Base-by-base conservation (phyloP, 768 basidiomycete genomes). In the Xerocomus brunneocitrinus region DNA sequence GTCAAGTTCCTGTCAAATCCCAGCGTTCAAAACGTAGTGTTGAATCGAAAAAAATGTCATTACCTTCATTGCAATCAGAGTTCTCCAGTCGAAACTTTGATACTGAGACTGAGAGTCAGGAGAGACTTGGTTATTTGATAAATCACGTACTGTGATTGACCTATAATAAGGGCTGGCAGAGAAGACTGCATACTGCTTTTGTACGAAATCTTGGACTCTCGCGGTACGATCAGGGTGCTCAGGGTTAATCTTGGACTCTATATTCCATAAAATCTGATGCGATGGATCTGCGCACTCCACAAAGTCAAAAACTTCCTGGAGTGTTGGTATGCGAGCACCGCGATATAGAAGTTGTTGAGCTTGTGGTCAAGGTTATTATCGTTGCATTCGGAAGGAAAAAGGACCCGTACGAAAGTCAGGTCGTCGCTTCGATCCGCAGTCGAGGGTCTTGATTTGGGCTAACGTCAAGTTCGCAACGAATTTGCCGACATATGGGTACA, bases 41-140 rank as follows among this genome's bases (percentile, higher is more conserved):
- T 43, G n/a, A 28, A 22, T 31, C 19, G 3, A 19, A 31, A 24
- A 5, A 34, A 27, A 27, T 27, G 7, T 13, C 16, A 27, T 46
- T 57, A 79, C 82, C 78, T 86, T 87, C 85, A 90, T 89, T 24
- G 71, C 76, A 46, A 87, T 66, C 13, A 91, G 65, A 13, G 87
- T 84, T 60, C 88, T 76, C 89, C 90, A 91, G 65, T 89, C 85
- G 60, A 90, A 89, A 60, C 86, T 87, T 72, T 92, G 87, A 58
- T 81, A 88, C 87, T 89, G 58, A 7, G 24, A 42, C 50, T 42
- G n/a, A 7, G 28, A 3, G 45, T 58, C 32, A 57, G 30, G 24
- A 36, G 8, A 32, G 25, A 3, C 8, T 5, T 36, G 30, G 35
- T 27, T 19, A 22, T 40, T 28, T 4, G 36, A 31, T 25, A 47